Base-by-base conservation (phyloP, 768 basidiomycete genomes). In the Saitozyma sp. region DNA sequence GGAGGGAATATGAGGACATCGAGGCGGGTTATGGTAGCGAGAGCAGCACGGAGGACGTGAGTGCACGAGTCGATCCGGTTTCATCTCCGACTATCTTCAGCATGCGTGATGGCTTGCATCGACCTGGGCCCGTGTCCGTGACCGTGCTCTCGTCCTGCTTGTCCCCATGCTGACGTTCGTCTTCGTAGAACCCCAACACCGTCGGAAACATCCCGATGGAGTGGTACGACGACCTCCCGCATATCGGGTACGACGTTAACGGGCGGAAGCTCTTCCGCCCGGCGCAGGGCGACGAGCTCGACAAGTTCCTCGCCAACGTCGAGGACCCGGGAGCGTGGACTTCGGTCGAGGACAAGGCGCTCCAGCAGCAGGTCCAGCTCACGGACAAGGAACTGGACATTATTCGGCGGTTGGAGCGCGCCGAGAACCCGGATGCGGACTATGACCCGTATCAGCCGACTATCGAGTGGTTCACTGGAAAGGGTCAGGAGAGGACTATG, bases 221-320 rank as follows among this genome's bases (percentile, higher is more conserved):
- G 74, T 99, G 95, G 93, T 99, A 99, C 79, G 96, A 98, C 78
- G 94, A 98, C 82, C 83, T 99, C 69, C 96, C 96, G n/a, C 96
- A 99, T 80, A 85, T 99, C 75, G 96, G 96, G 51, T 99, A 99
- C 81, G 86, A 92, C 79, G 87, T 98, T 70, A 86, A 93, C 77
- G 96, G 96, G 58, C 95, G 92, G 82, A 88, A 88, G 77, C 88
- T 99, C 53, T 84, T 98, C 66, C 89, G 92, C 57, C 94, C 96
- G 11, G 95, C 92, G 49, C 87, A 88, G 70, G 93, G 93, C 50
- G 96, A 99, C 75, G 96, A 98, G 79, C 82, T 99, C 56, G 96
- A 99, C 83, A 96, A 91, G 79, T 99, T 99, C 82, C 81, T 99
- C 62, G 83, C 88, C 58, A 95, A 92, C 0, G 88, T 94, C 9